These are phyloP conservation scores for Cercospora sesami DNA, from an alignment of 2,329 filamentous ascomycete species.

Conservation along the genomic window DNA sequence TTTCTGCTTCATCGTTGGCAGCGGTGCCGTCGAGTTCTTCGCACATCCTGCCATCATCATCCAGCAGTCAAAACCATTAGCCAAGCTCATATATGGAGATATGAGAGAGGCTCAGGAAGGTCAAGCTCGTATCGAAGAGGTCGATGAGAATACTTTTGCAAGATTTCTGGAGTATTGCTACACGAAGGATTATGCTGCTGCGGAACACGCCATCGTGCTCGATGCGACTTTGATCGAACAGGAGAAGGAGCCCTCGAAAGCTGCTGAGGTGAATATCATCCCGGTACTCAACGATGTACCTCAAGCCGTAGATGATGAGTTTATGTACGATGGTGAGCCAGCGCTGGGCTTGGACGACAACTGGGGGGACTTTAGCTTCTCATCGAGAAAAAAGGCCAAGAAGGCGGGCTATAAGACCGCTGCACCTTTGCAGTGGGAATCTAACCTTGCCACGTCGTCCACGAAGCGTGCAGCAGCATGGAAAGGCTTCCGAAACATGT, in stretches of 20 bases:
- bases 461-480: neutral
- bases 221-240: neutral
- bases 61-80: neutral
- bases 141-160: neutral
- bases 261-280: neutral
- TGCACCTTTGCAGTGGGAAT: no score
- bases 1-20: neutral
- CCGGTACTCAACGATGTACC: neutral
- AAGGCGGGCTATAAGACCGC: no score
- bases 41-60: neutral
- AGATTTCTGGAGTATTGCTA: neutral
- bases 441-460: no score
- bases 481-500: neutral
- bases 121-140: neutral
- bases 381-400: no score
- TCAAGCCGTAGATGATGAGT: neutral
- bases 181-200: neutral
- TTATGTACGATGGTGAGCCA: no score
- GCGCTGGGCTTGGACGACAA: no score
- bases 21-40: neutral
- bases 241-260: neutral
- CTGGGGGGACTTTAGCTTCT: no score
- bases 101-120: neutral
- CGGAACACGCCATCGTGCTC: neutral
- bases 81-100: neutral